These are phyloP conservation scores for Nigrospora sphaerica DNA, from an alignment of 2,329 filamentous ascomycete genomes.

Conservation along the genomic window DNA sequence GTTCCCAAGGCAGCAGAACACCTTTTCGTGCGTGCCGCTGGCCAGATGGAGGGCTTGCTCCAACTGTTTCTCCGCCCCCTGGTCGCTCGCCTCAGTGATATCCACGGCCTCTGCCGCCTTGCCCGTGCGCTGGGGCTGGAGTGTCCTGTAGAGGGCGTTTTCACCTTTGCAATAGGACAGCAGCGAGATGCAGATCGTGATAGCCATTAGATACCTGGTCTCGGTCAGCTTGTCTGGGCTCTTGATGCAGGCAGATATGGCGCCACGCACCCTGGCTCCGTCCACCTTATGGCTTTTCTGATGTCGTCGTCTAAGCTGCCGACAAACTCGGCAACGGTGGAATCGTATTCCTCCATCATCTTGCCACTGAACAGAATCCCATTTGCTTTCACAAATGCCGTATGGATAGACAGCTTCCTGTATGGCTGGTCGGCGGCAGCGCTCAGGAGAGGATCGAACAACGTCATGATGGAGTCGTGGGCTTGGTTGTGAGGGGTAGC, in stretches of 20 bases:
- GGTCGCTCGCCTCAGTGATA: too few relatives aligned
- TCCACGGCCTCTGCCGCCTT: too few relatives aligned
- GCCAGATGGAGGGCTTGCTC: slow-evolving; percentile 15
- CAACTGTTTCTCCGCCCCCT: slow-evolving; percentile 5
- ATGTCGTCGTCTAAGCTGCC: slow-evolving; percentile 50
- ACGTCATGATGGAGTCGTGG: slow-evolving; percentile 60
- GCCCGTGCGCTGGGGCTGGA: too few relatives aligned
- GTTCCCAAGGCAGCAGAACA: slow-evolving; percentile 46
- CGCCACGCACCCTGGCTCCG: slow-evolving; percentile 43
- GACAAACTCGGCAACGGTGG: slow-evolving; percentile 41
- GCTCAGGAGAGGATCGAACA: slow-evolving; percentile 53
- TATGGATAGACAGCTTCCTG: slow-evolving; percentile 37
- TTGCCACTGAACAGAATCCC: slow-evolving; percentile 55
- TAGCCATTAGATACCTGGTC: slow-evolving; percentile 42
- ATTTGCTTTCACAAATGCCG: slow-evolving; percentile 56
- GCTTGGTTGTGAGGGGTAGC: slow-evolving; percentile 59
- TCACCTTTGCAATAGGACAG: slow-evolving; percentile 44
- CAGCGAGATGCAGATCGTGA: slow-evolving; percentile 47
- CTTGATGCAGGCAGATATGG: too few relatives aligned
- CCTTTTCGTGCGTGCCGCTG: slow-evolving; percentile 22
- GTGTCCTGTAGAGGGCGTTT: too few relatives aligned
- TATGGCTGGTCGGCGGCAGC: slow-evolving; percentile 8
- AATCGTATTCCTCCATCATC: slow-evolving; percentile 35
- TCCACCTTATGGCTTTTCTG: slow-evolving; percentile 32
- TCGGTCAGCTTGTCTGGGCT: not conserved